Evolutionary conservation across 305 asterid species (phyloP).

Genomic region (Fraxinus albicans): DNA sequence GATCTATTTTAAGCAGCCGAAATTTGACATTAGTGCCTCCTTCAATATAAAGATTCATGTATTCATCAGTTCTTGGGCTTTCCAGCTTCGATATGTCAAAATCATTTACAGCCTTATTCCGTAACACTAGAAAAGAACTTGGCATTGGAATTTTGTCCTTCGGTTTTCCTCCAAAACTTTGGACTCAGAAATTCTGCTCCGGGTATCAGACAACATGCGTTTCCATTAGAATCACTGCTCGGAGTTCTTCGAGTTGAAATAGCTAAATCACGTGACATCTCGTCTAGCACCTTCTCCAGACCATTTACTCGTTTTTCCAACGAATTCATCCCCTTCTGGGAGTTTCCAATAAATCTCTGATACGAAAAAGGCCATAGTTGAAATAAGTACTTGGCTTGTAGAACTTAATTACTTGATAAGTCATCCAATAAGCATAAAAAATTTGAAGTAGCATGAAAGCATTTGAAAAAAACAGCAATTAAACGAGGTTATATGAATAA

Average conservation of each 20-base stretch:
- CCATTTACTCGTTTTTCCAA: constrained; percentile 79
- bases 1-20: constrained; percentile 1
- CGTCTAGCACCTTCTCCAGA: constrained; percentile 76
- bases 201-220: constrained; percentile 56
- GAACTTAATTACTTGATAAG: background rate
- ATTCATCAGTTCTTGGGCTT: constrained; percentile 30
- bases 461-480: background rate
- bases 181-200: constrained; percentile 73
- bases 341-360: constrained; percentile 80
- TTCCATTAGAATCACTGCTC: constrained; percentile 31
- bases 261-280: constrained; percentile 62
- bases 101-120: constrained; percentile 11
- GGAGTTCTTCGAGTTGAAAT: constrained; percentile 38
- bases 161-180: constrained; percentile 65
- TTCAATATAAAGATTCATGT: background rate
- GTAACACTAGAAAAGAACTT: constrained; percentile 24
- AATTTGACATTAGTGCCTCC: constrained; percentile 11
- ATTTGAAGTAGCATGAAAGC: background rate
- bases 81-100: constrained; percentile 17
- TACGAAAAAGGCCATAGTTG: background rate
- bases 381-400: background rate
- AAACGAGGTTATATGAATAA: background rate
- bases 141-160: constrained; percentile 34
- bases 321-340: constrained; percentile 76
- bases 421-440: background rate